Evolutionary conservation across 768 basidiomycete species (phyloP).

Genomic region (Phaeotremella fagi): DNA sequence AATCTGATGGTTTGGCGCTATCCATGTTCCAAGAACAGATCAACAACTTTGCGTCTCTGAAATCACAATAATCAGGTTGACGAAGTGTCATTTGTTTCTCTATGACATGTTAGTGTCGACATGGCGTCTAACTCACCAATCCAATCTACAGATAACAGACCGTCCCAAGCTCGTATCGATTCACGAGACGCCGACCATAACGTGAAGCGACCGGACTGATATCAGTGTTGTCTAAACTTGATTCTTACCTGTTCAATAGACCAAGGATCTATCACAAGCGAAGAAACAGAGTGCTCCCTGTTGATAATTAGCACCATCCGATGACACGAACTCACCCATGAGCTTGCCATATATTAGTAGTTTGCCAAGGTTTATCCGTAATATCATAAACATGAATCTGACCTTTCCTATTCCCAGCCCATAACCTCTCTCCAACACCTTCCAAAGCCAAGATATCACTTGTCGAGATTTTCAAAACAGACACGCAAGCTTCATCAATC

Average conservation of each 20-base stretch:
- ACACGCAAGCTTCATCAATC: constrained; percentile 59
- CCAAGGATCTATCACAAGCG: constrained; percentile 65
- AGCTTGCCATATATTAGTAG: constrained; percentile 83
- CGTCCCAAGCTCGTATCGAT: constrained; percentile 80
- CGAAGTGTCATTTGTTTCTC: constrained; percentile 71
- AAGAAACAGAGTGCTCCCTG: constrained; percentile 58
- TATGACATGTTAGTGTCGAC: constrained; percentile 39
- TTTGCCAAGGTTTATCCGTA: constrained; percentile 67
- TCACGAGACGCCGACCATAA: constrained; percentile 75
- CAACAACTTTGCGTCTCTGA: constrained; percentile 70
- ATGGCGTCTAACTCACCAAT: constrained; percentile 59
- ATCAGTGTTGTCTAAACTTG: constrained; percentile 1
- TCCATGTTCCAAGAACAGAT: constrained; percentile 92
- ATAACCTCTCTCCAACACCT: constrained; percentile 76
- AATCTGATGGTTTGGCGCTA: constrained; percentile 71
- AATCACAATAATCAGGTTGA: constrained; percentile 71
- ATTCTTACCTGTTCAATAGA: constrained; percentile 63
- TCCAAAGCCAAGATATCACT: constrained; percentile 78
- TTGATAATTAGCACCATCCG: background rate
- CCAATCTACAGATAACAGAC: constrained; percentile 75
- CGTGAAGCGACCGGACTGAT: constrained; percentile 53
- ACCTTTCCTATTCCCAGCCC: constrained; percentile 82
- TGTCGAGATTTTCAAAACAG: constrained; percentile 71
- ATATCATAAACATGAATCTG: constrained; percentile 73
- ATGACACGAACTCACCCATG: constrained; percentile 53